A percentile compares a stretch with the other conserved stretches of the same genome.
phyloP scores from a whole-genome alignment of 2,329 filamentous ascomycete species.

The Aureobasidium sp. region DNA sequence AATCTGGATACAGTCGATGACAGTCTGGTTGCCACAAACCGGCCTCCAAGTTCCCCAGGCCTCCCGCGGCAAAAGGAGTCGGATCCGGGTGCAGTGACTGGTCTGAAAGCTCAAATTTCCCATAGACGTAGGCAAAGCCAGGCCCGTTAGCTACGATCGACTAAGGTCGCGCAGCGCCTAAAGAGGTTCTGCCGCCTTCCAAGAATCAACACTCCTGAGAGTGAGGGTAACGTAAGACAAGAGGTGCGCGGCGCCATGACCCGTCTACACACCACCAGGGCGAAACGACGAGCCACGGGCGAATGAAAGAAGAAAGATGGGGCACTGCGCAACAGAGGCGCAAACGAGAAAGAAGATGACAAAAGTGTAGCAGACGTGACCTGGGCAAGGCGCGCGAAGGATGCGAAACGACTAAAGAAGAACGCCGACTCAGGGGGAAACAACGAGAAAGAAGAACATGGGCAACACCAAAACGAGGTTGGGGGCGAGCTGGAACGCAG shows the following conservation, averaged over 20 bases:
- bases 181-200: not conserved
- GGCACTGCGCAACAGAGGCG: not conserved
- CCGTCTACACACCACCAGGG: not conserved
- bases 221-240: not conserved
- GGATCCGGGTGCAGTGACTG: not conserved
- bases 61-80: not conserved
- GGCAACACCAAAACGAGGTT: conserved; percentile 10
- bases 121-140: not conserved
- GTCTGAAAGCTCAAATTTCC: conserved; percentile 1
- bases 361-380: conserved; percentile 4
- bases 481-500: conserved; percentile 12
- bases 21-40: conserved; percentile 8
- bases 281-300: not conserved
- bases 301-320: not conserved
- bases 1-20: not conserved
- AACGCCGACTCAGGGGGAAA: not conserved
- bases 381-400: not conserved
- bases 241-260: conserved; percentile 3
- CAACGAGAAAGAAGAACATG: conserved; percentile 6
- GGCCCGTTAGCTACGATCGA: not conserved
- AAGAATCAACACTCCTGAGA: conserved; percentile 8
- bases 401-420: not conserved
- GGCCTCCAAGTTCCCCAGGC: not conserved
- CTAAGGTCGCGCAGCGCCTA: conserved; percentile 1
- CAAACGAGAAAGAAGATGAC: conserved; percentile 13